These are phyloP conservation scores for Abortiporus biennis DNA, from an alignment of 1,284 basidiomycete genomes.

Conservation along the genomic window DNA sequence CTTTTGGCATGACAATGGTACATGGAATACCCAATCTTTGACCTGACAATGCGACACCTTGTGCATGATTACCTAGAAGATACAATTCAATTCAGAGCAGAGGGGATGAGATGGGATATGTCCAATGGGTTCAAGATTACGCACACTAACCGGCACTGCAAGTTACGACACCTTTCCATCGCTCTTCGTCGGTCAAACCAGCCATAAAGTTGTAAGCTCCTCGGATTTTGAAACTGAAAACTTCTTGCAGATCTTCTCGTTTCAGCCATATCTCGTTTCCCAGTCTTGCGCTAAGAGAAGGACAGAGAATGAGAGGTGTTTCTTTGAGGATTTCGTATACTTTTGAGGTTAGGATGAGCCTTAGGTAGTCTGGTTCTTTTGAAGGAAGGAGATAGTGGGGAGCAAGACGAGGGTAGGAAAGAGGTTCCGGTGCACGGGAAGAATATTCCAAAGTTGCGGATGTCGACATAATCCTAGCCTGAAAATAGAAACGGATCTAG, in stretches of 20 bases:
- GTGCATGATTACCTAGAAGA: conserved; percentile 93
- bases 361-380: conserved; percentile 87
- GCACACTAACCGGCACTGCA: conserved; percentile 92
- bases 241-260: conserved; percentile 92
- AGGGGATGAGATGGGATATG: background rate
- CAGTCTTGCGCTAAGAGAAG: conserved; percentile 80
- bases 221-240: conserved; percentile 98
- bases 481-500: no score
- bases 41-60: conserved; percentile 95
- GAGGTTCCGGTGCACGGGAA: conserved; percentile 57
- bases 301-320: conserved; percentile 85
- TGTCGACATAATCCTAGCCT: no score
- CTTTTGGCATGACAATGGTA: conserved; percentile 97
- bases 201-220: conserved; percentile 99
- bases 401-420: conserved; percentile 62
- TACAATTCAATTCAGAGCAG: conserved; percentile 7
- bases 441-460: conserved; percentile 60
- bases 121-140: conserved; percentile 23
- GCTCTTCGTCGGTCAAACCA: conserved; percentile 78
- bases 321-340: conserved; percentile 93
- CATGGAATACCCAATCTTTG: conserved; percentile 84
- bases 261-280: conserved; percentile 96
- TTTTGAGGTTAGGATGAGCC: conserved; percentile 89
- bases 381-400: conserved; percentile 61
- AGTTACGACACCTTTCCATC: conserved; percentile 97